Percentiles rank a stretch among this genome's conserved stretches.
These are phyloP conservation scores for Phaeophleospora eucalypticola DNA, from an alignment of 2,329 filamentous ascomycete genomes.

Conservation along the genomic window DNA sequence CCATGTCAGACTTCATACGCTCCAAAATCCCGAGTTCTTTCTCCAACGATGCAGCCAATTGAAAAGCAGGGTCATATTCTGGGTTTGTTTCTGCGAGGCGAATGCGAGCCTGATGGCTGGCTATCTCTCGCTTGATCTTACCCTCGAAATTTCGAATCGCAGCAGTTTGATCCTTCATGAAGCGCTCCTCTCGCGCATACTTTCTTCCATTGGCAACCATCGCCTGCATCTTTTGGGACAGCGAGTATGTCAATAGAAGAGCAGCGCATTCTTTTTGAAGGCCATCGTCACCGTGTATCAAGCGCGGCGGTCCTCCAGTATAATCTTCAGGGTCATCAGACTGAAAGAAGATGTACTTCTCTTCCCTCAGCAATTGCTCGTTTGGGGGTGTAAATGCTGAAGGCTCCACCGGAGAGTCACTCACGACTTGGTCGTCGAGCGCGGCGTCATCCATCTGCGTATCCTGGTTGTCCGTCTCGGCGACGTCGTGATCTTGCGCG, in stretches of 20 bases:
- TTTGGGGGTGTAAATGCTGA: too few species aligned
- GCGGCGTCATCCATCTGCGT: too few species aligned
- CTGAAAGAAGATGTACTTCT: background rate
- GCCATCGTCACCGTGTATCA: slow-evolving; percentile 14
- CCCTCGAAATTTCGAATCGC: background rate
- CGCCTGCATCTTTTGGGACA: slow-evolving; percentile 8
- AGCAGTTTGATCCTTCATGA: background rate
- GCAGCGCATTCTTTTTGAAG: slow-evolving; percentile 11
- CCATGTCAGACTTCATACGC: background rate
- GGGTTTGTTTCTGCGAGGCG: background rate
- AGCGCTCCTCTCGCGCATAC: background rate
- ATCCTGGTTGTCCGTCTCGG: too few species aligned
- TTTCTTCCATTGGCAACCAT: slow-evolving; percentile 5
- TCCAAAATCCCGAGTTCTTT: background rate
- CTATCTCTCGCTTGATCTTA: background rate
- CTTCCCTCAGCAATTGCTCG: background rate
- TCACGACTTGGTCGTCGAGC: too few species aligned
- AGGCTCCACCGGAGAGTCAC: background rate
- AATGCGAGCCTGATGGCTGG: background rate
- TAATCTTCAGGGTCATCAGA: slow-evolving; percentile 8
- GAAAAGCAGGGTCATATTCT: background rate
- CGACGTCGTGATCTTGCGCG: too few species aligned
- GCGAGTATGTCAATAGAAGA: slow-evolving; percentile 12
- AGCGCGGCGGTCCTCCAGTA: slow-evolving; percentile 15
- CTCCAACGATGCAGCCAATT: background rate